A percentile compares a stretch with the other conserved stretches of the same genome.
phyloP scores from a whole-genome alignment of 805 yeast genomes.

The Schizosaccharomyces lindneri region DNA sequence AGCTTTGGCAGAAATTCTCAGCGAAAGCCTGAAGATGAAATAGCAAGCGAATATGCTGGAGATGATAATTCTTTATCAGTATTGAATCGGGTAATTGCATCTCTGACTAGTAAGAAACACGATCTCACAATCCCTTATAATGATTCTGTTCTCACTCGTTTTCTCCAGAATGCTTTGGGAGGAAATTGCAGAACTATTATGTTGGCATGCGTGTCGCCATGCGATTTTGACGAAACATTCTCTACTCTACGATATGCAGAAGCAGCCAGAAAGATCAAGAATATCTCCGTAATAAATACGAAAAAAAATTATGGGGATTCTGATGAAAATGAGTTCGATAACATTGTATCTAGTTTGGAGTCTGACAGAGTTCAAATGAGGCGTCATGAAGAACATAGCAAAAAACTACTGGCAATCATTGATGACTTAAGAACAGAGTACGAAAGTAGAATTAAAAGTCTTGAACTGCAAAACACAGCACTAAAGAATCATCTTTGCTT shows the following conservation, averaged over 20 bases:
- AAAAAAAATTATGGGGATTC: not conserved
- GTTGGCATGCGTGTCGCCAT: slow-evolving; percentile 86
- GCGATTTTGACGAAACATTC: not conserved
- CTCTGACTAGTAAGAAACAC: not conserved
- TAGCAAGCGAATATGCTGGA: not conserved
- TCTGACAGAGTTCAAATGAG: not conserved
- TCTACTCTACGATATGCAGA: not conserved
- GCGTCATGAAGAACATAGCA: not conserved
- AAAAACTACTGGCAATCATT: not conserved
- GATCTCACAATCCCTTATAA: slow-evolving; percentile 43
- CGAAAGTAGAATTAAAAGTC: not conserved
- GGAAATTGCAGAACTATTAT: slow-evolving; percentile 88
- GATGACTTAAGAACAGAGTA: not conserved
- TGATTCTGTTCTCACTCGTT: slow-evolving; percentile 68
- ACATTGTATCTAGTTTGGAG: not conserved
- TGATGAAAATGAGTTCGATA: not conserved
- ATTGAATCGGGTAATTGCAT: not conserved
- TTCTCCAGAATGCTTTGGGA: slow-evolving; percentile 70
- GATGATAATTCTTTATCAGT: not conserved
- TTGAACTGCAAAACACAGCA: not conserved
- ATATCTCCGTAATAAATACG: not conserved
- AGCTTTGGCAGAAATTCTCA: not conserved
- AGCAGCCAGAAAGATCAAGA: not conserved
- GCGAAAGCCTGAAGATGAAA: not conserved
- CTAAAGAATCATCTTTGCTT: not conserved